Percentiles rank a stretch among this genome's conserved stretches.
These are phyloP conservation scores for Macaranga tanarius DNA, from an alignment of 441 rosid species.

Conservation along the genomic window DNA sequence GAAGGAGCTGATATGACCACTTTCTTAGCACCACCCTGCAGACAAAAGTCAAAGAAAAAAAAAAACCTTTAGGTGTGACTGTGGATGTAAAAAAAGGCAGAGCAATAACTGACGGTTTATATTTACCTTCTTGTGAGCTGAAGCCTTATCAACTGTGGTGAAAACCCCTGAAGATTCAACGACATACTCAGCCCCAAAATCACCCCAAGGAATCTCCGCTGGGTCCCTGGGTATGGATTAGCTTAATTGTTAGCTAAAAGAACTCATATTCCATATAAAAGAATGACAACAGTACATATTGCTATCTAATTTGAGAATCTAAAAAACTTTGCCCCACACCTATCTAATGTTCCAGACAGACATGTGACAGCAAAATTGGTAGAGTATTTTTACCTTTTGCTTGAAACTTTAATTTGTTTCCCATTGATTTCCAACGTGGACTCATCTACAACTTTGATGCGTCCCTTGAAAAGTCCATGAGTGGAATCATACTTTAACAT, in stretches of 20 bases:
- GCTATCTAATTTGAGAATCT: neutral
- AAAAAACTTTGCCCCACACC: slow-evolving; percentile 7
- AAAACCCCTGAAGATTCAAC: slow-evolving; percentile 96
- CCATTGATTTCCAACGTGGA: slow-evolving; percentile 93
- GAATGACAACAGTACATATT: neutral
- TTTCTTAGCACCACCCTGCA: slow-evolving; percentile 93
- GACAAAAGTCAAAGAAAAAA: slow-evolving; percentile 10
- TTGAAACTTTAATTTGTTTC: slow-evolving; percentile 62
- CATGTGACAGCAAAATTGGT: neutral
- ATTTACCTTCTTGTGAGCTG: slow-evolving; percentile 78
- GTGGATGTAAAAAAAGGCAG: slow-evolving; percentile 6
- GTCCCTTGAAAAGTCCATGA: slow-evolving; percentile 78
- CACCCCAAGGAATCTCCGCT: slow-evolving; percentile 96
- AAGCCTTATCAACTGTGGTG: slow-evolving; percentile 81
- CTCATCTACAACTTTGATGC: slow-evolving; percentile 65
- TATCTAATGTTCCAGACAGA: neutral
- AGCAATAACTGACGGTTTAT: neutral
- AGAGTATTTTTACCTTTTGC: slow-evolving; percentile 57
- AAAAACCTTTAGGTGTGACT: slow-evolving; percentile 7
- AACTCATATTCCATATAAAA: neutral
- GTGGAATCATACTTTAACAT: slow-evolving; percentile 97
- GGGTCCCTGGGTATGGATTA: slow-evolving; percentile 61
- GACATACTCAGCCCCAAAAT: slow-evolving; percentile 81
- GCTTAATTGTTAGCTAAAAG: slow-evolving; percentile 17
- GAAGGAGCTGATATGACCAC: slow-evolving; percentile 98